Evolutionary conservation across 768 basidiomycete species (phyloP), one percentile per base, ranked within the genome.

Genomic region (Trametes cubensis): DNA sequence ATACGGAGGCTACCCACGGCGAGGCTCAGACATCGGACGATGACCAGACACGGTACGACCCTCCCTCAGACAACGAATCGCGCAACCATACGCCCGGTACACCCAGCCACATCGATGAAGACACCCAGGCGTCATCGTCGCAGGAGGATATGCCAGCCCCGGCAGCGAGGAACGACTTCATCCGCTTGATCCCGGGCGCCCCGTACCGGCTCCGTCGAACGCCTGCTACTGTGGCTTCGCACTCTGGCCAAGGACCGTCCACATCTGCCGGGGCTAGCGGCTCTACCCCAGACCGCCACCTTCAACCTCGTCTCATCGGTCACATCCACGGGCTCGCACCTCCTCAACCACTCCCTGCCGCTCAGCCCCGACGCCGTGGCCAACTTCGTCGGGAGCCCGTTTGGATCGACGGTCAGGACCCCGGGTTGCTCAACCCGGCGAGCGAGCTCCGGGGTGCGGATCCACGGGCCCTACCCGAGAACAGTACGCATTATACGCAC

Each of bases 331-430:
- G 50, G 10, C 42, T 14, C 4, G 48, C 20, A 10, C 17, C 23
- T 26, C 18, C 40, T 14, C 11, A 15, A 20, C 38, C 21, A 6
- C 6, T 28, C 18, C 6, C 58, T 17, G 40, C 25, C 13, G 26
- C 15, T 39, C 50, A 20, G 34, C 26, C 13, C 6, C 48, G 14
- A 3, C 48, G 49, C 15, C 58, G 58, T 10, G 40, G 40, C 3
- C 46, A 38, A 26, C 58, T 58, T n/a, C 48, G 58, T 18, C 58
- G 58, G 8, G 49, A 58, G 40, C 58, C 40, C 26, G 58, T 58
- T 11, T 58, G 23, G 6, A 58, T 58, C 28, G 58, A 58, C 8
- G 58, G 58, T 1, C 17, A n/a, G 48, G 58, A 58, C 18, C 48
- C 58, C 10, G 25, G 23, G 10, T 39, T 34, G 28, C n/a, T 51